phyloP scores from a whole-genome alignment of 768 basidiomycete genomes.

The Amanita inopinata region DNA sequence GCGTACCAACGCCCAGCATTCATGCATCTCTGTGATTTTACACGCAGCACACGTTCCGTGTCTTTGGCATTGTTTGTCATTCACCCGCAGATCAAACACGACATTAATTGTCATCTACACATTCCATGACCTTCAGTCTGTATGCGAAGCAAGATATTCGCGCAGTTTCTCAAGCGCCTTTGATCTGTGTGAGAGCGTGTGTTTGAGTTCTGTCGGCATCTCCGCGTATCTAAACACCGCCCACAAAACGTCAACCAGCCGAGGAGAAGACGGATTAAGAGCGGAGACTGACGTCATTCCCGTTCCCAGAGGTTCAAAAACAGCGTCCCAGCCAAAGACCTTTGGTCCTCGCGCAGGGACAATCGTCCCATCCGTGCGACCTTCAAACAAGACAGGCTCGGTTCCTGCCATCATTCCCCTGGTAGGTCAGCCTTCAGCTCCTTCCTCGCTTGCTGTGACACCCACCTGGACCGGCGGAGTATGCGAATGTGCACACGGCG shows the following conservation, averaged over 20 bases:
- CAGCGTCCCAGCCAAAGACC: conserved; percentile 86
- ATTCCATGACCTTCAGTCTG: too few relatives aligned
- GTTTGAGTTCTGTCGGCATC: conserved; percentile 61
- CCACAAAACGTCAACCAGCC: neutral
- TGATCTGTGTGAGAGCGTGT: conserved; percentile 64
- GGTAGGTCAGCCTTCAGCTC: neutral
- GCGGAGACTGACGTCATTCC: conserved; percentile 57
- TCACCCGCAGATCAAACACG: too few relatives aligned
- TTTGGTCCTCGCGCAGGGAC: conserved; percentile 74
- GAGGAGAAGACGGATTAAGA: neutral
- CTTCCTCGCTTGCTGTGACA: neutral
- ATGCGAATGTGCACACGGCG: conserved; percentile 95
- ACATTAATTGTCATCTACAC: too few relatives aligned
- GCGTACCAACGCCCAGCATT: too few relatives aligned
- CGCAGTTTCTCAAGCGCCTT: conserved; percentile 63
- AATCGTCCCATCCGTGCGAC: conserved; percentile 81
- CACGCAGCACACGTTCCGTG: too few relatives aligned
- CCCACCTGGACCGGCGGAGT: conserved; percentile 69
- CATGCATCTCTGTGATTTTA: too few relatives aligned
- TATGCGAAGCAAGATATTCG: conserved; percentile 33
- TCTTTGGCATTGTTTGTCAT: too few relatives aligned
- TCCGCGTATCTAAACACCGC: conserved; percentile 66
- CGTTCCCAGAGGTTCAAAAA: conserved; percentile 70
- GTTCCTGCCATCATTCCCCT: conserved; percentile 25
- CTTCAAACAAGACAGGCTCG: conserved; percentile 72